These are phyloP conservation scores for Allomyces macrogynus DNA, from an alignment of 192 early-diverging fungal species.

Conservation along the genomic window DNA sequence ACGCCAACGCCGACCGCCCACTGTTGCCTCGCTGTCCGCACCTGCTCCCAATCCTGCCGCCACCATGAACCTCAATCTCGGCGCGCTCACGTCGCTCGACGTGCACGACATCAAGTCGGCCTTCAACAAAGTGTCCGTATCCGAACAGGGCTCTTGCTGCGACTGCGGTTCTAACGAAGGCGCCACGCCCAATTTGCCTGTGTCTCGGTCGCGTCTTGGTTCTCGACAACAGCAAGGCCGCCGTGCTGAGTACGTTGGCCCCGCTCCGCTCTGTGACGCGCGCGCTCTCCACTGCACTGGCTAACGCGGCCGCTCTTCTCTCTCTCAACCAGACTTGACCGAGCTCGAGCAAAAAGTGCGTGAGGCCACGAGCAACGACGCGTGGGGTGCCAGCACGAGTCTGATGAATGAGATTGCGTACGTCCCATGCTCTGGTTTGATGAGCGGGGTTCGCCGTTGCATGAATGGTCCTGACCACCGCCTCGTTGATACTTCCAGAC, in stretches of 20 bases:
- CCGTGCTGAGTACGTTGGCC: constrained; percentile 39
- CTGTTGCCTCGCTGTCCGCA: no score
- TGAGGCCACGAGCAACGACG: constrained; percentile 82
- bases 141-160: no score
- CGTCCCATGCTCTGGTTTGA: no score
- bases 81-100: not conserved
- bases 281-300: no score
- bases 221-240: constrained; percentile 35
- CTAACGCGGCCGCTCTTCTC: no score
- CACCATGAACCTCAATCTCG: not conserved
- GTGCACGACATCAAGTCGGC: constrained; percentile 26
- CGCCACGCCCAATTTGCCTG: not conserved
- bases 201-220: not conserved
- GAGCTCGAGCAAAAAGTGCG: constrained; percentile 83
- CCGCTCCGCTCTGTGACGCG: no score
- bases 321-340: constrained; percentile 34
- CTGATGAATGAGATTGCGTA: constrained; percentile 82
- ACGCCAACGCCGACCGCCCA: no score
- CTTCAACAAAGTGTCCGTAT: constrained; percentile 30
- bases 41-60: no score
- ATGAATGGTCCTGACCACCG: no score
- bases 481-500: constrained; percentile 1
- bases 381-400: constrained; percentile 86
- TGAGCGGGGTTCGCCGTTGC: no score
- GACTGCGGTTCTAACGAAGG: not conserved